Conservation (phyloP, 2,329 filamentous ascomycete genomes). For the Chalaropsis ovoidea region DNA sequence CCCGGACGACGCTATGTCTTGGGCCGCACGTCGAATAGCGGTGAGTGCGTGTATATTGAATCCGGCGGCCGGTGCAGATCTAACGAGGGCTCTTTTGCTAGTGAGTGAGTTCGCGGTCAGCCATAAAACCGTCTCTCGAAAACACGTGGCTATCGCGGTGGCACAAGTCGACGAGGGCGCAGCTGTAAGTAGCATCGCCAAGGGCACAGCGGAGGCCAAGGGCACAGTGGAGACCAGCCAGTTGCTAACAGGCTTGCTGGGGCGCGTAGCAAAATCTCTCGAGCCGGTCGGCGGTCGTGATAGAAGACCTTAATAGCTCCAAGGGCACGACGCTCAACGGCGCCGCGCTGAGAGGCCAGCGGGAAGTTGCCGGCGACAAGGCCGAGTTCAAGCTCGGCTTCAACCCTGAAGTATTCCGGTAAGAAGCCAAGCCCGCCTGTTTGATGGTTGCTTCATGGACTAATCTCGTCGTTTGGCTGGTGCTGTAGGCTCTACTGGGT, state of each 20-base stretch:
- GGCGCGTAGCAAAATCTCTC: constrained; percentile 47
- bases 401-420: constrained; percentile 55
- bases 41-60: constrained; percentile 5
- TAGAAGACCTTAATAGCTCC: constrained; percentile 76
- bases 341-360: constrained; percentile 54
- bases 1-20: constrained; percentile 21
- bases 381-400: constrained; percentile 64
- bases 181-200: constrained; percentile 43
- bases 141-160: constrained; percentile 73
- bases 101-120: constrained; percentile 60
- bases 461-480: constrained; percentile 19
- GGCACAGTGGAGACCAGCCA: too few relatives aligned
- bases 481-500: constrained; percentile 60
- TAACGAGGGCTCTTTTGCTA: constrained; percentile 30
- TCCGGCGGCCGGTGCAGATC: neutral
- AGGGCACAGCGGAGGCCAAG: too few relatives aligned
- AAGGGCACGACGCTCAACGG: constrained; percentile 73
- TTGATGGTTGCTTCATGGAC: constrained; percentile 3
- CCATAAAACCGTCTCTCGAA: constrained; percentile 75
- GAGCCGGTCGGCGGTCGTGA: constrained; percentile 56
- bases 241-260: too few relatives aligned
- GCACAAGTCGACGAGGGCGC: constrained; percentile 54
- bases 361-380: constrained; percentile 42
- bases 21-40: constrained; percentile 18
- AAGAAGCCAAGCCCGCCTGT: constrained; percentile 21